phyloP scores from a whole-genome alignment of 1,284 basidiomycete species.

The Naganishia cerealis region DNA sequence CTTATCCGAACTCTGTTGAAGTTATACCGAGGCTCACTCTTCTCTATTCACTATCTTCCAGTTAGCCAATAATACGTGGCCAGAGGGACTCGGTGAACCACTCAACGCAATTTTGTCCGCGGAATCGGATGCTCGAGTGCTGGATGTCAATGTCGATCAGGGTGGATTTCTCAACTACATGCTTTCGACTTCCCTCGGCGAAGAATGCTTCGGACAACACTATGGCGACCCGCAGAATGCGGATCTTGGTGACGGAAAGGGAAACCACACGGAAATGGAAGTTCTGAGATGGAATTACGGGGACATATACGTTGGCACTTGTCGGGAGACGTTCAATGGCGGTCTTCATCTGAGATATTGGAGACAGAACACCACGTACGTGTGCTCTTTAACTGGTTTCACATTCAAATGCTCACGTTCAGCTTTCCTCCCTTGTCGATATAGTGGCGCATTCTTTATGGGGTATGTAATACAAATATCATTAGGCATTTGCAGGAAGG shows the following conservation, averaged over 20 bases:
- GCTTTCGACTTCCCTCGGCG: slow-evolving; percentile 52
- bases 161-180: slow-evolving; percentile 82
- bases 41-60: slow-evolving; percentile 38
- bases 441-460: slow-evolving; percentile 76
- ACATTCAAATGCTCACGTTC: neutral
- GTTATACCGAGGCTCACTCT: neutral
- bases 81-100: slow-evolving; percentile 79
- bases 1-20: neutral
- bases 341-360: slow-evolving; percentile 91
- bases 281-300: slow-evolving; percentile 78
- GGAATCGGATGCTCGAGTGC: slow-evolving; percentile 70
- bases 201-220: slow-evolving; percentile 82
- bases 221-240: slow-evolving; percentile 69
- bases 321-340: slow-evolving; percentile 79
- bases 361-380: slow-evolving; percentile 66
- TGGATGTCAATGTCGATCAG: slow-evolving; percentile 63
- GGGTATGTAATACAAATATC: slow-evolving; percentile 54
- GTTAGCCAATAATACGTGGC: slow-evolving; percentile 65
- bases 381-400: slow-evolving; percentile 1
- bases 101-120: slow-evolving; percentile 83
- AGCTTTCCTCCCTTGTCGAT: neutral
- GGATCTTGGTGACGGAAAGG: slow-evolving; percentile 81
- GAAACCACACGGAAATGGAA: slow-evolving; percentile 70
- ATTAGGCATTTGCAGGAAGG: slow-evolving; percentile 33
- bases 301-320: slow-evolving; percentile 72